These are phyloP conservation scores for Coccinonectria pachysandricola DNA, from an alignment of 2,329 filamentous ascomycete genomes.

Conservation along the genomic window DNA sequence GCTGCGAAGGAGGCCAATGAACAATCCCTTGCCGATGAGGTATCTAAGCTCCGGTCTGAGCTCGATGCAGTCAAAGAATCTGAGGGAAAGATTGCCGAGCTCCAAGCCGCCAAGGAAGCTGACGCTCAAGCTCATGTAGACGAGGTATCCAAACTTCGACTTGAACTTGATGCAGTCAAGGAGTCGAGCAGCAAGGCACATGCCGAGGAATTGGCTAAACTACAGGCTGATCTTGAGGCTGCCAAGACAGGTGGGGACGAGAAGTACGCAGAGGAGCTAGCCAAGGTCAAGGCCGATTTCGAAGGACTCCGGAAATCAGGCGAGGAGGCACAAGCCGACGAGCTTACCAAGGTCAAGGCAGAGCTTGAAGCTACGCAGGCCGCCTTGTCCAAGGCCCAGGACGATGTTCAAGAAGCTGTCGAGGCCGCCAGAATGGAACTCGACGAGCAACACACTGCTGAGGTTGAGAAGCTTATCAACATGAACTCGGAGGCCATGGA, in stretches of 20 bases:
- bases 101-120: conserved; percentile 13
- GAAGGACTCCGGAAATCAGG: neutral
- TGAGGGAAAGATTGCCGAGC: conserved; percentile 17
- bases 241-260: neutral
- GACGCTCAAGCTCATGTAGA: neutral
- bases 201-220: neutral
- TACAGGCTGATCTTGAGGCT: neutral
- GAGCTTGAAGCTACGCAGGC: conserved; percentile 29
- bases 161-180: conserved; percentile 15
- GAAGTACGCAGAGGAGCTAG: conserved; percentile 1
- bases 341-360: conserved; percentile 5
- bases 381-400: conserved; percentile 37
- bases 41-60: conserved; percentile 23
- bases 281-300: neutral
- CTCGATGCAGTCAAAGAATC: conserved; percentile 21
- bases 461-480: conserved; percentile 36
- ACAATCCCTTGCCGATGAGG: conserved; percentile 20
- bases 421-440: conserved; percentile 35
- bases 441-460: conserved; percentile 33
- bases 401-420: conserved; percentile 32
- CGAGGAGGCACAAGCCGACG: neutral
- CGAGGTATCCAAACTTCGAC: conserved; percentile 1
- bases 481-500: conserved; percentile 33
- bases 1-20: conserved; percentile 22
- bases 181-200: conserved; percentile 1